Conservation (phyloP, 345 rosid species). For the Syzygium jambos region DNA sequence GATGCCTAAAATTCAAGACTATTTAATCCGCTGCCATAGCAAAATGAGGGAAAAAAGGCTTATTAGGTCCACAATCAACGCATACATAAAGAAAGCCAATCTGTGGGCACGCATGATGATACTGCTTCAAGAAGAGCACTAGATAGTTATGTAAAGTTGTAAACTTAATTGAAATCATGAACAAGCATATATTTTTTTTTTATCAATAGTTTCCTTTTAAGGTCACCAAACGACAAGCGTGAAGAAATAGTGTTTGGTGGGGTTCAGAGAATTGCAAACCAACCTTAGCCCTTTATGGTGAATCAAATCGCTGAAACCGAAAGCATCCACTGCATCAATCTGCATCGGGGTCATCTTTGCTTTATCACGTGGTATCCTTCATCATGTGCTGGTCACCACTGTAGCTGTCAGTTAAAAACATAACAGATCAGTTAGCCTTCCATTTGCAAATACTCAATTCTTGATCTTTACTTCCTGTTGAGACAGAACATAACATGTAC, state of each 20-base stretch:
- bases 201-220: not conserved
- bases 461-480: not conserved
- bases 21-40: not conserved
- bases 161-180: not conserved
- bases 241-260: not conserved
- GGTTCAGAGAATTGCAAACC: not conserved
- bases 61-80: not conserved
- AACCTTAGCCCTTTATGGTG: not conserved
- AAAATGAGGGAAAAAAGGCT: not conserved
- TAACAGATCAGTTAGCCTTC: not conserved
- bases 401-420: not conserved
- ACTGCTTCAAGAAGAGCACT: not conserved
- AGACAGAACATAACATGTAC: not conserved
- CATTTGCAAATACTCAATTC: not conserved
- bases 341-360: not conserved
- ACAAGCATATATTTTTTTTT: not conserved
- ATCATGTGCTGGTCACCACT: not conserved
- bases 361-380: not conserved
- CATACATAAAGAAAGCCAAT: not conserved
- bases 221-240: not conserved
- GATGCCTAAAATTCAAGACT: not conserved
- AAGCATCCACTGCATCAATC: not conserved
- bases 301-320: not conserved
- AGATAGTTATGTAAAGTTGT: not conserved
- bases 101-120: not conserved